These are phyloP conservation scores for Hymenoscyphus infarciens DNA, from an alignment of 2,329 filamentous ascomycete species.

Conservation along the genomic window DNA sequence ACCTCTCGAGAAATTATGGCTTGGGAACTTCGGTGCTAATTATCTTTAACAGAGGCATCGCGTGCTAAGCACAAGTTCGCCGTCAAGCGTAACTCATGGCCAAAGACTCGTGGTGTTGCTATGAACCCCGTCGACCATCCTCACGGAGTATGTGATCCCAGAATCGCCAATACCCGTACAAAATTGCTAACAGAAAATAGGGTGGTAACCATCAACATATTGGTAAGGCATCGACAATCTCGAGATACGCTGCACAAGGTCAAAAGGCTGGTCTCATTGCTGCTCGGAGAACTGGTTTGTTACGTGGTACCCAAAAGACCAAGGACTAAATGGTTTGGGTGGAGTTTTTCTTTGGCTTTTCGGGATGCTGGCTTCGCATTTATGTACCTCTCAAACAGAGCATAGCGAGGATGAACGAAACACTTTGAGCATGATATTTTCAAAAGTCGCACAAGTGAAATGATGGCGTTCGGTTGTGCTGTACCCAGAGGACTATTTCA, in stretches of 20 bases:
- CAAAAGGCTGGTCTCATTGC: conserved; percentile 99
- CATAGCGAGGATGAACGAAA: conserved; percentile 36
- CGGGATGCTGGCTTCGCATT: conserved; percentile 36
- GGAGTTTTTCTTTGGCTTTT: conserved; percentile 33
- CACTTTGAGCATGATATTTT: conserved; percentile 17
- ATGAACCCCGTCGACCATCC: conserved; percentile 99
- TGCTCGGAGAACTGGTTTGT: conserved; percentile 98
- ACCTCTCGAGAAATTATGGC: conserved; percentile 22
- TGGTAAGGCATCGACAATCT: conserved; percentile 99
- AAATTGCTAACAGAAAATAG: conserved; percentile 42
- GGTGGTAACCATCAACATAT: conserved; percentile 97
- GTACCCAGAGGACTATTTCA: neutral
- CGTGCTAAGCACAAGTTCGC: conserved; percentile 99
- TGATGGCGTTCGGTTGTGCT: conserved; percentile 6
- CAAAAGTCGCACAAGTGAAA: conserved; percentile 1
- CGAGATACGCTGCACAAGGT: conserved; percentile 93
- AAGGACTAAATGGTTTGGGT: conserved; percentile 69
- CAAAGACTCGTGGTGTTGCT: conserved; percentile 99
- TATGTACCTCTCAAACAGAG: conserved; percentile 35
- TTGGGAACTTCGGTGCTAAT: conserved; percentile 39
- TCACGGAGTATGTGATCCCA: conserved; percentile 61
- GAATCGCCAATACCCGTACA: neutral
- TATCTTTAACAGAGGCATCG: conserved; percentile 73
- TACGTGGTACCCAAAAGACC: conserved; percentile 99
- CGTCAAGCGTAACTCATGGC: conserved; percentile 99